phyloP scores from a whole-genome alignment of 352 stramenopile species.

The Phytophthora sojae region DNA sequence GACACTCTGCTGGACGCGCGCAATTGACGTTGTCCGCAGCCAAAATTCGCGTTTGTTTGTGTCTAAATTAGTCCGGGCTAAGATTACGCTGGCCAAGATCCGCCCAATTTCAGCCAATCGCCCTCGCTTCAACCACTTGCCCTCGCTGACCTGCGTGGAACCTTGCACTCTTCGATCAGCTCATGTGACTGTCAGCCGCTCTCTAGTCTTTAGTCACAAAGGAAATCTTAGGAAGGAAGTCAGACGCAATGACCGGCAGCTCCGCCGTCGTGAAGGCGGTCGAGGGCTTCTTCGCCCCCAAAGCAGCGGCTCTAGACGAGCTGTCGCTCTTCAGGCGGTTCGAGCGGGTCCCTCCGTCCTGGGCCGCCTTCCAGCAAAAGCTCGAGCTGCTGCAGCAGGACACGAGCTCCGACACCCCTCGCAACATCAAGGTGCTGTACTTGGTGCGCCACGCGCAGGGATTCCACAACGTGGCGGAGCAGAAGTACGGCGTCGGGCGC shows the following conservation, averaged over 20 bases:
- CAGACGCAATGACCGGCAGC: background rate
- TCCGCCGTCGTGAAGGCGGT: constrained; percentile 14
- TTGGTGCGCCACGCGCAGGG: constrained; percentile 75
- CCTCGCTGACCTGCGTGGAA: background rate
- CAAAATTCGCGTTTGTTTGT: too few relatives aligned
- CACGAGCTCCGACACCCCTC: background rate
- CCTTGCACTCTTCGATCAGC: background rate
- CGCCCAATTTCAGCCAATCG: background rate
- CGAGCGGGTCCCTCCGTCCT: constrained; percentile 27
- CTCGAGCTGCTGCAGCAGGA: background rate
- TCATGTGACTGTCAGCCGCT: constrained; percentile 8
- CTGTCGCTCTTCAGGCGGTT: constrained; percentile 43
- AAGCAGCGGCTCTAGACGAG: background rate
- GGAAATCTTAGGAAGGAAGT: background rate
- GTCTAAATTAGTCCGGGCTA: background rate
- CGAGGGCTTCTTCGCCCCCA: constrained; percentile 21
- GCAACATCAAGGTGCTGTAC: constrained; percentile 75
- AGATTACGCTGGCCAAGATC: background rate
- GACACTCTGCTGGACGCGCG: background rate
- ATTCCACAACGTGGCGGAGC: constrained; percentile 65
- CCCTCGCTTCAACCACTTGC: constrained; percentile 14
- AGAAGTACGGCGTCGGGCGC: constrained; percentile 51
- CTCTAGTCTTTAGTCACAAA: background rate
- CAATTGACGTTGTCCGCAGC: background rate
- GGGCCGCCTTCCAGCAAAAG: constrained; percentile 24